Evolutionary conservation across 2,329 filamentous ascomycete genomes (phyloP).

Genomic region (Colletotrichum simmondsii): DNA sequence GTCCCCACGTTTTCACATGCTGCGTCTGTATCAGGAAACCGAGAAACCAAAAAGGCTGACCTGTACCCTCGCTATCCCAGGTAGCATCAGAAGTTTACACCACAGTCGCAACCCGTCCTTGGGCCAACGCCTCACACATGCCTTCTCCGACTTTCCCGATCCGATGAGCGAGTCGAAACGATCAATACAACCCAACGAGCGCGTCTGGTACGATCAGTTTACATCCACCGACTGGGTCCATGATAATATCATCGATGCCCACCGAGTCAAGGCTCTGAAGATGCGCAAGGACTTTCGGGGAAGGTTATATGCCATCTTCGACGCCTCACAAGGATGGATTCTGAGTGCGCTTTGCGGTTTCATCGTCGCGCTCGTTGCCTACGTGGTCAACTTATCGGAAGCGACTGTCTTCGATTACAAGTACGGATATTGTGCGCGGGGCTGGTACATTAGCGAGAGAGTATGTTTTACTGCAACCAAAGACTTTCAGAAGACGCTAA

Average conservation of each 20-base stretch:
- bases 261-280: conserved; percentile 85
- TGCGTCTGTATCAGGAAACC: not conserved
- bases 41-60: conserved; percentile 12
- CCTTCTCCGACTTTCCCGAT: conserved; percentile 67
- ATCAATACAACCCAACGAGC: conserved; percentile 80
- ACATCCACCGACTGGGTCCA: conserved; percentile 98
- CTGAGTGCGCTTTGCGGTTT: conserved; percentile 90
- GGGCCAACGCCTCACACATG: conserved; percentile 70
- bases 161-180: conserved; percentile 72
- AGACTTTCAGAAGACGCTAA: conserved; percentile 29
- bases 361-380: conserved; percentile 86
- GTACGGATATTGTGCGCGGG: conserved; percentile 80
- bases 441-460: conserved; percentile 81
- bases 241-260: conserved; percentile 94
- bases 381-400: conserved; percentile 89
- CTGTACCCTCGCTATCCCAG: conserved; percentile 38
- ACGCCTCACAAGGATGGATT: conserved; percentile 94
- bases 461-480: conserved; percentile 45
- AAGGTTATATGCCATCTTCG: conserved; percentile 79
- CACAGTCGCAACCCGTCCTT: conserved; percentile 70
- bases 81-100: conserved; percentile 52
- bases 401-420: conserved; percentile 90
- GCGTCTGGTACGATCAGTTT: conserved; percentile 99
- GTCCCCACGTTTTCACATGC: not conserved
- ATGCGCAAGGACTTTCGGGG: conserved; percentile 86